Evolutionary conservation across 2,329 filamentous ascomycete genomes (phyloP).

Genomic region (Penicillium sp.): DNA sequence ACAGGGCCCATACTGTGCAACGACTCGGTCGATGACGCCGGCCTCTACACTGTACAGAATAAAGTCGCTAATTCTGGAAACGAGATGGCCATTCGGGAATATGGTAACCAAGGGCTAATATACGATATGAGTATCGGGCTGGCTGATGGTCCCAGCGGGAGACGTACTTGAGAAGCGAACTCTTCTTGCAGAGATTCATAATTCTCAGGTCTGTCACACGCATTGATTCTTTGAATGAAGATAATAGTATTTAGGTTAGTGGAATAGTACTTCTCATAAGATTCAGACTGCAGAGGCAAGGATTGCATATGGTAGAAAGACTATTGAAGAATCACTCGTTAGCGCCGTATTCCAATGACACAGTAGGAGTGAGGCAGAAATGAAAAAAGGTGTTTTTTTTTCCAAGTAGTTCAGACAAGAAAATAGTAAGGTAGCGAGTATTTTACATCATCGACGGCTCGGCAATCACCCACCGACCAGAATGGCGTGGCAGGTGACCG

Average conservation of each 20-base stretch:
- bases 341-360: slow-evolving; percentile 22
- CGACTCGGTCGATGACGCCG: slow-evolving; percentile 82
- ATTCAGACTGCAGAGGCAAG: background rate
- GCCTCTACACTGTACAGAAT: slow-evolving; percentile 99
- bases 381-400: slow-evolving; percentile 11
- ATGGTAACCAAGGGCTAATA: slow-evolving; percentile 82
- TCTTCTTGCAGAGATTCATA: slow-evolving; percentile 79
- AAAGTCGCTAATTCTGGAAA: slow-evolving; percentile 95
- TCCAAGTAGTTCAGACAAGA: slow-evolving; percentile 70
- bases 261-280: slow-evolving; percentile 4
- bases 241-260: slow-evolving; percentile 32
- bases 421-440: slow-evolving; percentile 94
- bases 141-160: slow-evolving; percentile 42
- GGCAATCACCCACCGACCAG: slow-evolving; percentile 65
- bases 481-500: slow-evolving; percentile 68
- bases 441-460: slow-evolving; percentile 95
- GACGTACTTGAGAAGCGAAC: slow-evolving; percentile 82
- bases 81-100: slow-evolving; percentile 89
- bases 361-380: slow-evolving; percentile 14
- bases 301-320: slow-evolving; percentile 7
- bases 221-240: slow-evolving; percentile 72
- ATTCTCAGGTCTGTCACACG: slow-evolving; percentile 90
- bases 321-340: slow-evolving; percentile 28
- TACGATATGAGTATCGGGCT: slow-evolving; percentile 42
- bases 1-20: slow-evolving; percentile 90